Percentiles rank a stretch among this genome's conserved stretches.
These are phyloP conservation scores for Lithohypha guttulata DNA, from an alignment of 2,329 filamentous ascomycete genomes.

Conservation along the genomic window DNA sequence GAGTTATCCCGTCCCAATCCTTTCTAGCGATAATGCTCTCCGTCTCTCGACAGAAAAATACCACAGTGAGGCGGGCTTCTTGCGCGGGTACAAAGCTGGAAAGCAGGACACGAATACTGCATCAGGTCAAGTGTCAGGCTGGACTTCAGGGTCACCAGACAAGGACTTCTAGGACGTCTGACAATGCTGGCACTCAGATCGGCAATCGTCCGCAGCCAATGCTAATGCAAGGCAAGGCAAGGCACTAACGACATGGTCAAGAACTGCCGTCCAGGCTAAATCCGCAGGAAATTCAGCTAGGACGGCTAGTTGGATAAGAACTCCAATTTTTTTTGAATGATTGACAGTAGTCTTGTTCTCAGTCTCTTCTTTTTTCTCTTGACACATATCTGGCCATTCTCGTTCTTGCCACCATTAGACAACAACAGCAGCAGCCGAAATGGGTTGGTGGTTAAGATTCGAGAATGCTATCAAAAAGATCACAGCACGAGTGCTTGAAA, in stretches of 20 bases:
- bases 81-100: neutral
- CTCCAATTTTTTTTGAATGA: neutral
- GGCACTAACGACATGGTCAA: no score
- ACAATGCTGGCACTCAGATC: no score
- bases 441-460: neutral
- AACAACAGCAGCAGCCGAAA: neutral
- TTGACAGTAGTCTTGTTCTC: neutral
- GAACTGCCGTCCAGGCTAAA: no score
- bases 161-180: neutral
- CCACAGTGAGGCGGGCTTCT: neutral
- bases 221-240: no score
- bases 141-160: neutral
- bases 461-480: neutral
- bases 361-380: no score
- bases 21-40: neutral
- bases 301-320: no score
- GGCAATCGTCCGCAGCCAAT: no score
- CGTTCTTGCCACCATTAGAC: no score
- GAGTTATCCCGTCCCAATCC: neutral
- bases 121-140: neutral
- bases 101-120: neutral
- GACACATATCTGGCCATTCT: no score
- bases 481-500: neutral
- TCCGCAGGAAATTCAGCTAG: no score
- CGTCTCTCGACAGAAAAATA: neutral